Conservation (phyloP, 1,284 basidiomycete genomes). For the Athelia sp. region DNA sequence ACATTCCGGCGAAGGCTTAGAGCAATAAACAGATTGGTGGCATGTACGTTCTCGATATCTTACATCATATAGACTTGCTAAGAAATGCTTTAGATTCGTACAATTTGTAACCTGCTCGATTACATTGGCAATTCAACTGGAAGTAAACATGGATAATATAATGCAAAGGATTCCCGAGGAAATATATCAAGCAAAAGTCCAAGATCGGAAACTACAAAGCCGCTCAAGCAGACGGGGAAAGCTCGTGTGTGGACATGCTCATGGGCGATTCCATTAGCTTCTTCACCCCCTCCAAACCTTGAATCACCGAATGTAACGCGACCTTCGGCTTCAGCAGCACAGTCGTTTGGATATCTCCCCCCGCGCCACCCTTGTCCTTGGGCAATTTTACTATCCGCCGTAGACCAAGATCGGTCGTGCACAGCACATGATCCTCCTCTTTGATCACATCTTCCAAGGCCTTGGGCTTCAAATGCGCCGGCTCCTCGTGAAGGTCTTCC, state of each 20-base stretch:
- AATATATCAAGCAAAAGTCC: too few relatives aligned
- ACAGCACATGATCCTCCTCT: slow-evolving; percentile 17
- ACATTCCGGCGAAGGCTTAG: neutral
- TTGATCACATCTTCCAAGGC: neutral
- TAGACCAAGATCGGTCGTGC: slow-evolving; percentile 27
- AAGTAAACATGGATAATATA: too few relatives aligned
- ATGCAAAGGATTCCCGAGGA: too few relatives aligned
- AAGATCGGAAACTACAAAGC: too few relatives aligned
- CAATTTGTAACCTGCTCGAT: too few relatives aligned
- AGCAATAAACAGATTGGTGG: too few relatives aligned
- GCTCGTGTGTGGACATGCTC: neutral
- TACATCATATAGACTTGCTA: too few relatives aligned
- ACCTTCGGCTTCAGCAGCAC: slow-evolving; percentile 27
- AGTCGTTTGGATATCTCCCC: slow-evolving; percentile 18
- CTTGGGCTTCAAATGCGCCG: slow-evolving; percentile 13
- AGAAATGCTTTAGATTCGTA: too few relatives aligned
- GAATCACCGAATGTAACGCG: slow-evolving; percentile 26
- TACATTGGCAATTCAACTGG: too few relatives aligned
- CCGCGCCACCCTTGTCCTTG: slow-evolving; percentile 17
- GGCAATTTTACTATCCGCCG: slow-evolving; percentile 20
- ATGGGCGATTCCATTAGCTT: neutral
- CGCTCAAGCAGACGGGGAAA: neutral
- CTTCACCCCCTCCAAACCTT: slow-evolving; percentile 25
- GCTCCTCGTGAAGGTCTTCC: slow-evolving; percentile 26
- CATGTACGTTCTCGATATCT: too few relatives aligned